Evolutionary conservation across 805 yeast species (phyloP).

Genomic region (Hermanozyma aechmeae): DNA sequence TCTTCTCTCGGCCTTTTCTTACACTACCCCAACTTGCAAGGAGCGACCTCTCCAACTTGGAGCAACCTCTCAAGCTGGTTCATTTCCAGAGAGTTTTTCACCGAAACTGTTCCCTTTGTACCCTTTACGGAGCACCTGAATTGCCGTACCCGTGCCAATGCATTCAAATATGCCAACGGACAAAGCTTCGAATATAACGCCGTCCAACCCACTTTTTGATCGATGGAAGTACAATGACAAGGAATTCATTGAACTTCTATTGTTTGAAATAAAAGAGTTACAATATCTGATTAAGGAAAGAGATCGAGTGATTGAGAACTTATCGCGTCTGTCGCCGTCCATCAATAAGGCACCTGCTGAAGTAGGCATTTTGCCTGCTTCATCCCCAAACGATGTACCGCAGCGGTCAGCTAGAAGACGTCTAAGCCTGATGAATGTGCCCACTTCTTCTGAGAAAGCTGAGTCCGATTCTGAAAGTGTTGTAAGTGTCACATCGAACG

Average conservation of each 20-base stretch:
- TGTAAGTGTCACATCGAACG: background rate
- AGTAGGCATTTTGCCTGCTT: background rate
- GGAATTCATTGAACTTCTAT: conserved; percentile 25
- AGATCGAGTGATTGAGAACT: background rate
- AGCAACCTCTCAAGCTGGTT: no score
- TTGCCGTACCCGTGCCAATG: no score
- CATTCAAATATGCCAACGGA: no score
- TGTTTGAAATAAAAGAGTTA: conserved; percentile 27
- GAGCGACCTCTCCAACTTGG: no score
- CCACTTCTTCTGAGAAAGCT: conserved; percentile 2
- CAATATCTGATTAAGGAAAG: conserved; percentile 6
- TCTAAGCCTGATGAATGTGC: background rate
- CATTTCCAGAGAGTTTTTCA: no score
- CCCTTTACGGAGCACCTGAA: no score
- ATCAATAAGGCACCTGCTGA: background rate
- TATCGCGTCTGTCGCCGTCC: background rate
- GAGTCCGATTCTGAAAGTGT: conserved; percentile 1
- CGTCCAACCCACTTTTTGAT: conserved; percentile 29
- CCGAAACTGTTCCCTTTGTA: no score
- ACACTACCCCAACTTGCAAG: no score
- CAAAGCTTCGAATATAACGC: no score
- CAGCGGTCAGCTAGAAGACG: background rate
- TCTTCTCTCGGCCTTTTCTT: no score
- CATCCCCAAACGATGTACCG: background rate
- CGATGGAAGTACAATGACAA: conserved; percentile 16